Evolutionary conservation across 2,329 filamentous ascomycete species (phyloP).

Genomic region (Botrytis fragariae): DNA sequence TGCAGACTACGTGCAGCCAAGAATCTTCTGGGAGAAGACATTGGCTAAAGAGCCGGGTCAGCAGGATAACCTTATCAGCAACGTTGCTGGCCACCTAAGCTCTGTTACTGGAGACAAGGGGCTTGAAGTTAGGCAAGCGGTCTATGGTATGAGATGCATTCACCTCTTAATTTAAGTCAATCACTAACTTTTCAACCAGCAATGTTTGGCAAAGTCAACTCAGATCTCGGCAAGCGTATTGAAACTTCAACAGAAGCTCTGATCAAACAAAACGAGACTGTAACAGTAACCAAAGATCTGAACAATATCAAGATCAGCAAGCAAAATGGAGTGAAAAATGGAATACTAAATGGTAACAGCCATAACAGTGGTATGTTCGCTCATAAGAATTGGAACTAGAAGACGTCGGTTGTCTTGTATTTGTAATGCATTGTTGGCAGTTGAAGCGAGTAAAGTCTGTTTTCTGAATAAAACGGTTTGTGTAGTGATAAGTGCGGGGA

Average conservation of each 20-base stretch:
- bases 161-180: not conserved
- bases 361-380: constrained; percentile 15
- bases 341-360: not conserved
- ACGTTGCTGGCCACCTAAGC: constrained; percentile 46
- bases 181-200: not conserved
- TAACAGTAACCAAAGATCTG: not conserved
- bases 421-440: not conserved
- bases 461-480: not conserved
- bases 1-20: constrained; percentile 42
- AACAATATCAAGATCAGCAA: not conserved
- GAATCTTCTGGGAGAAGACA: constrained; percentile 37
- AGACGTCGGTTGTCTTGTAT: not conserved
- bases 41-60: constrained; percentile 12
- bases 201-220: constrained; percentile 12
- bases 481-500: not conserved
- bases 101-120: constrained; percentile 46
- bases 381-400: constrained; percentile 5
- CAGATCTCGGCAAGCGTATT: not conserved
- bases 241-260: constrained; percentile 3
- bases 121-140: constrained; percentile 37
- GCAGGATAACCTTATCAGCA: constrained; percentile 28
- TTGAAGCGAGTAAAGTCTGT: not conserved
- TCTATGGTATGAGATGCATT: constrained; percentile 48
- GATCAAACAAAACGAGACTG: not conserved
- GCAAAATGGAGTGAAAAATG: not conserved